Evolutionary conservation across 1,284 basidiomycete species (phyloP).

Genomic region (Athelia sp.): DNA sequence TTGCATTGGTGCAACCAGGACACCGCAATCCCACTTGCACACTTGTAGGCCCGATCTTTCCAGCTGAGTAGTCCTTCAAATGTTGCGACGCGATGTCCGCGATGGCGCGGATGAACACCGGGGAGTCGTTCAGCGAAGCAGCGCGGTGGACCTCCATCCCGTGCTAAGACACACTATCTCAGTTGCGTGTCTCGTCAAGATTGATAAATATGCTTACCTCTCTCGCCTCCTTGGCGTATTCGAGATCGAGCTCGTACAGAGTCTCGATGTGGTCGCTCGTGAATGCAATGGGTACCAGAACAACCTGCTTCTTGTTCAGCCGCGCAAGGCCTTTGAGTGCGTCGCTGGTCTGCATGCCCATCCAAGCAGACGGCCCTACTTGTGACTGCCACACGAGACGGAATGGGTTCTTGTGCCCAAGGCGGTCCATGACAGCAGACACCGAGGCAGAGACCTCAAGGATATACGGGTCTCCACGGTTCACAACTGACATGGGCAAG

Average conservation of each 20-base stretch:
- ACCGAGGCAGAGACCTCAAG: constrained; percentile 95
- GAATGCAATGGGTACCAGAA: constrained; percentile 95
- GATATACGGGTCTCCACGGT: constrained; percentile 97
- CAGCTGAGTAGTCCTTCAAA: constrained; percentile 56
- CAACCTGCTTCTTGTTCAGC: constrained; percentile 81
- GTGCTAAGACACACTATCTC: constrained; percentile 44
- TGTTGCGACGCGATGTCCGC: constrained; percentile 91
- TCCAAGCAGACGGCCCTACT: constrained; percentile 97
- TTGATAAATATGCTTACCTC: constrained; percentile 52
- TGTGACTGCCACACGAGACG: constrained; percentile 98
- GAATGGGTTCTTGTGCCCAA: constrained; percentile 79
- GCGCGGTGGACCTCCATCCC: constrained; percentile 91
- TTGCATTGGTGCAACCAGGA: constrained; percentile 88
- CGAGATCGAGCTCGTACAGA: constrained; percentile 93
- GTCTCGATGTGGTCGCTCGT: constrained; percentile 99
- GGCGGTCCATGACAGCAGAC: constrained; percentile 81
- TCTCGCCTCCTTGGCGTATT: constrained; percentile 88
- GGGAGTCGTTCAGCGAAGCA: constrained; percentile 96
- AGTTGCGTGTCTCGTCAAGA: constrained; percentile 4
- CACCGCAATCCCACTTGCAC: constrained; percentile 86
- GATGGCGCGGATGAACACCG: constrained; percentile 93
- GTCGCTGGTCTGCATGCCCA: constrained; percentile 94
- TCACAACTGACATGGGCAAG: constrained; percentile 94
- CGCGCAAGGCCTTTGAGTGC: constrained; percentile 91
- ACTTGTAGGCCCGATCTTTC: constrained; percentile 58